Percentiles rank a stretch among this genome's conserved stretches.
Evolutionary conservation across 2,329 filamentous ascomycete species (phyloP).

Genomic region (Fusarium mangiferae): DNA sequence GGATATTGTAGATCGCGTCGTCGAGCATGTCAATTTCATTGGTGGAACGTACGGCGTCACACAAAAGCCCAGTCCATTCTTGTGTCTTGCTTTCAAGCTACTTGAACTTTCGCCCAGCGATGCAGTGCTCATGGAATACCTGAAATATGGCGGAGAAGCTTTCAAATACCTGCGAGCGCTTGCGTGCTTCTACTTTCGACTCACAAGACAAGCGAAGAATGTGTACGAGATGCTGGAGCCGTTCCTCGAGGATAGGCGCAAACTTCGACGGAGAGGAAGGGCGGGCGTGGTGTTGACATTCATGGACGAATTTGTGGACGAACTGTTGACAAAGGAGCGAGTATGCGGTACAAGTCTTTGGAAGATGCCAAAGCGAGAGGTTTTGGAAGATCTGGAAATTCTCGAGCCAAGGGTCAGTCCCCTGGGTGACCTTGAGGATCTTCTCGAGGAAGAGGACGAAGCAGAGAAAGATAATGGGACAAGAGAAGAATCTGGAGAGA

Average conservation of each 20-base stretch:
- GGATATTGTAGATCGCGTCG: conserved; percentile 87
- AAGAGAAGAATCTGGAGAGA: conserved; percentile 55
- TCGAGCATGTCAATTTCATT: conserved; percentile 81
- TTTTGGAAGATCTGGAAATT: conserved; percentile 88
- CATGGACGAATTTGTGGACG: conserved; percentile 94
- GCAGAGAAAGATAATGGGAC: conserved; percentile 47
- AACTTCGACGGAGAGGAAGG: conserved; percentile 80
- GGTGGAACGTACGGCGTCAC: conserved; percentile 87
- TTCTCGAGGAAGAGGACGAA: conserved; percentile 70
- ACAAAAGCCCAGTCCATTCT: conserved; percentile 90
- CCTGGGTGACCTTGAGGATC: conserved; percentile 79
- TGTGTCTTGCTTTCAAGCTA: conserved; percentile 95
- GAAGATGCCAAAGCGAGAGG: conserved; percentile 85
- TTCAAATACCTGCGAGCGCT: conserved; percentile 91
- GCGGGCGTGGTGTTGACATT: conserved; percentile 80
- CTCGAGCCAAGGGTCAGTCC: conserved; percentile 88
- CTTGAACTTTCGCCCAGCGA: conserved; percentile 86
- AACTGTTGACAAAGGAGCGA: conserved; percentile 86
- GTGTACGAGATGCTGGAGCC: conserved; percentile 86
- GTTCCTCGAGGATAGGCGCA: conserved; percentile 82
- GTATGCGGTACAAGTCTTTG: conserved; percentile 92
- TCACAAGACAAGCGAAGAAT: conserved; percentile 84
- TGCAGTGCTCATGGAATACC: conserved; percentile 81
- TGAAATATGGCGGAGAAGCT: conserved; percentile 77
- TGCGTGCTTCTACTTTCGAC: conserved; percentile 90